Base-by-base conservation (phyloP, 306 rosid genomes). In the Senna siamea region DNA sequence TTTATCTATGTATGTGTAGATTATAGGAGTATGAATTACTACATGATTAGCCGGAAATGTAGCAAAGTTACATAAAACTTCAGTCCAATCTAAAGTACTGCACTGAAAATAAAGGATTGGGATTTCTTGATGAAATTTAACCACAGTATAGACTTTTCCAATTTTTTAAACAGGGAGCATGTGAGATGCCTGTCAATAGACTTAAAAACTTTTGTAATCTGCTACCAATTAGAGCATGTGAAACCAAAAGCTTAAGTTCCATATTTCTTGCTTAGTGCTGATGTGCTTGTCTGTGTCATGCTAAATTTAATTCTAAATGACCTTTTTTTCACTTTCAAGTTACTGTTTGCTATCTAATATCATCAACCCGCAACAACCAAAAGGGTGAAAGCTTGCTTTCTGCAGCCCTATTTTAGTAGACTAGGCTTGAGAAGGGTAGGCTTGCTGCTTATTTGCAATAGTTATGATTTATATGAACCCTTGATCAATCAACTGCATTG, bases 181-280 rank as follows among this genome's bases (percentile, higher is more conserved):
- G 63, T 34, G 41, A 28, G 34, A 55, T 47, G 56, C 64, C 9
- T 70, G 19, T 44, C 19, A 58, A 17, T 73, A 17, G 56, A 37
- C 54, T 56, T 32, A 22, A 37, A 13, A 67, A 61, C 58, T 79
- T 35, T 63, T 50, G 11, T 22, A 44, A 44, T 11, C 53, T 66
- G 60, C 80, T 72, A 35, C 43, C 48, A 2, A 50, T 50, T 58
- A 43, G 26, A 69, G 23, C 51, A 37, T 12, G 40, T 66, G 47
- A 58, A 76, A 56, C 40, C 53, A 46, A 72, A 67, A 76, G 55
- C 77, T 72, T 17, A 76, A 59, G 69, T 67, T 43, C 40, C 60
- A 32, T 41, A 17, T 63, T 4, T 23, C 34, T 48, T 54, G 30
- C 37, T 60, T 40, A 57, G 69, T 12, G 23, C 51, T 79, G 69